Evolutionary conservation across 345 rosid genomes (phyloP), one percentile per base, ranked within the genome.

Genomic region (Ailanthus altissimus): DNA sequence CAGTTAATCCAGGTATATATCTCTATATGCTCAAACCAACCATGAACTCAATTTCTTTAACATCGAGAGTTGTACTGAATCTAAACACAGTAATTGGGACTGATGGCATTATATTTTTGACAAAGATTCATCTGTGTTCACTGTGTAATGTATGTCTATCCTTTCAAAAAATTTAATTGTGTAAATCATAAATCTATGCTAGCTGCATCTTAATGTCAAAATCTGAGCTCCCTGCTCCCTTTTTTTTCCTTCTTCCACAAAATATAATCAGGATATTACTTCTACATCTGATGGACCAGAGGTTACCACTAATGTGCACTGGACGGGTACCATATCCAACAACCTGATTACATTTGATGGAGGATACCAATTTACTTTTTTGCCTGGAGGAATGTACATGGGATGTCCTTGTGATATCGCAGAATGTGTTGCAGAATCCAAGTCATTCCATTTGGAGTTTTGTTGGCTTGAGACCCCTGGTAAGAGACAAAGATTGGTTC

Each of bases 351-450:
- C 84, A 32, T 93, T 90, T 26, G 91, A 86, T 12, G 91, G 88
- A 70, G 97, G 91, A n/a, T 95, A 91, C 72, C 94, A 90, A 76
- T 79, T 88, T 46, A 86, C 89, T 2, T 51, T 92, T 68, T 81
- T 95, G 79, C 98, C 97, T 0, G 97, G 97, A 65, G 97, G 98
- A 59, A 90, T 93, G 93, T 91, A 92, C 83, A 85, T 90, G 91
- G 99, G 99, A 76, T 95, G 84, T 73, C 97, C 97, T 0, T 83
- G 88, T 43, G 86, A 92, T 54, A 80, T 93, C 26, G 86, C 92
- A 0, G 93, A 86, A 84, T 78, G 87, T 66, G 88, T 93, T 26
- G 90, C 90, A 20, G 94, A 90, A 67, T 83, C 89, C 6, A 89
- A 81, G 84, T 87, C 97, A 1, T 95, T 95, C 77, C 99, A 93